These are phyloP conservation scores for Xanthoceras sorbifolium DNA, from an alignment of 345 rosid genomes.

Conservation along the genomic window DNA sequence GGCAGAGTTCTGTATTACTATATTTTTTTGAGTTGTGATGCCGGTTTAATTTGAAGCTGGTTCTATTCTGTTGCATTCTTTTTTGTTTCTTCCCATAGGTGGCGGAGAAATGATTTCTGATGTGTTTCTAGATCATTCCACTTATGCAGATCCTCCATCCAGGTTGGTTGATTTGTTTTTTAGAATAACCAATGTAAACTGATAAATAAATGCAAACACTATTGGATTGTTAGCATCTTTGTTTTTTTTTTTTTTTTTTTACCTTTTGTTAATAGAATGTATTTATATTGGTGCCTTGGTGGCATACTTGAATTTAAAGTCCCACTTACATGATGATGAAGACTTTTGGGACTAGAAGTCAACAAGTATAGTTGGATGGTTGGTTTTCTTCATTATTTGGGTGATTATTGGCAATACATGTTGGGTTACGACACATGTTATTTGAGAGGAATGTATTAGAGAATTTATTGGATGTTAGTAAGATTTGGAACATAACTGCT, in stretches of 20 bases:
- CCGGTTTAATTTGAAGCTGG: conserved; percentile 6
- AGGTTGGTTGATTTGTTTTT: conserved; percentile 53
- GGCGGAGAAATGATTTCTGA: conserved; percentile 98
- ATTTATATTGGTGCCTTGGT: not conserved
- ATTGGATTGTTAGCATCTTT: not conserved
- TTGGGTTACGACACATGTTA: not conserved
- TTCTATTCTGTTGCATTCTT: not conserved
- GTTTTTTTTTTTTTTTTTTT: not conserved
- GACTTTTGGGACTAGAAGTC: not conserved
- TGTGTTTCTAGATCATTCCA: conserved; percentile 92
- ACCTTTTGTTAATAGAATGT: not conserved
- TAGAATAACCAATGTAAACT: conserved; percentile 1
- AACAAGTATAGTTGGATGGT: not conserved
- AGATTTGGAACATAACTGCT: not conserved
- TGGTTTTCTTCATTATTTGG: not conserved
- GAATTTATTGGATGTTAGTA: not conserved
- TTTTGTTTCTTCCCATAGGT: conserved; percentile 44
- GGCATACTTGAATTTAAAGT: not conserved
- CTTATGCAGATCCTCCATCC: conserved; percentile 93
- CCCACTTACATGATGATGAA: not conserved
- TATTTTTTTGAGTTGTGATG: not conserved
- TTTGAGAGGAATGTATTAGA: not conserved
- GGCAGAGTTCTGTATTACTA: not conserved
- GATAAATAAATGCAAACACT: not conserved
- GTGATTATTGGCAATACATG: not conserved